These are phyloP conservation scores for Omphalotus olearius DNA, from an alignment of 1,284 basidiomycete species.

Conservation along the genomic window DNA sequence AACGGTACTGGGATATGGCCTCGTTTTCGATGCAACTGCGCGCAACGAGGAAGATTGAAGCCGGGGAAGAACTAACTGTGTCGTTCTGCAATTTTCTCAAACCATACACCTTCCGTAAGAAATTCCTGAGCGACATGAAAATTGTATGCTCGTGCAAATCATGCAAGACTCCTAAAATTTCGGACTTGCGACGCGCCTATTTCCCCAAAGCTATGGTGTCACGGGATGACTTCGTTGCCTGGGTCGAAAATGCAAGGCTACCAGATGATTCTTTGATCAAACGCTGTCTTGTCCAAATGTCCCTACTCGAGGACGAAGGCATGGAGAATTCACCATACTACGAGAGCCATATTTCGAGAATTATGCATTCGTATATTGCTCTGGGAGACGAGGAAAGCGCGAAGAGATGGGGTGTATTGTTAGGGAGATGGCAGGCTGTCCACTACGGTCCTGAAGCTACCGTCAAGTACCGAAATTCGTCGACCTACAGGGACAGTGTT, in stretches of 20 bases:
- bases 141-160: constrained; percentile 10
- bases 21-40: constrained; percentile 27
- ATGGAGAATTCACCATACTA: constrained; percentile 8
- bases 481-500: constrained; percentile 7
- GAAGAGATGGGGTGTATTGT: constrained; percentile 4
- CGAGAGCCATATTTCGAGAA: neutral
- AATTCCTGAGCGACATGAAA: neutral
- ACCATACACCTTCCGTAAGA: constrained; percentile 1
- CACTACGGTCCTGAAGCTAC: neutral
- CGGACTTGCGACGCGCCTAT: constrained; percentile 6
- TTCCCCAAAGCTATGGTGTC: neutral
- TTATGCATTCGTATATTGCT: neutral
- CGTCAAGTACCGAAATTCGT: neutral
- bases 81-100: constrained; percentile 8
- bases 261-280: constrained; percentile 8
- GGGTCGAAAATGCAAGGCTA: constrained; percentile 1
- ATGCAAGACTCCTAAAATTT: constrained; percentile 8
- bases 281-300: constrained; percentile 2
- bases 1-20: constrained; percentile 20
- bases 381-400: constrained; percentile 7
- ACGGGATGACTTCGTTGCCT: neutral
- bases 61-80: constrained; percentile 29
- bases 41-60: constrained; percentile 25
- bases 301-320: constrained; percentile 7
- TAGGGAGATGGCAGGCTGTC: constrained; percentile 3